Base-by-base conservation (phyloP, 805 yeast genomes). In the Barnettozyma vustinii region DNA sequence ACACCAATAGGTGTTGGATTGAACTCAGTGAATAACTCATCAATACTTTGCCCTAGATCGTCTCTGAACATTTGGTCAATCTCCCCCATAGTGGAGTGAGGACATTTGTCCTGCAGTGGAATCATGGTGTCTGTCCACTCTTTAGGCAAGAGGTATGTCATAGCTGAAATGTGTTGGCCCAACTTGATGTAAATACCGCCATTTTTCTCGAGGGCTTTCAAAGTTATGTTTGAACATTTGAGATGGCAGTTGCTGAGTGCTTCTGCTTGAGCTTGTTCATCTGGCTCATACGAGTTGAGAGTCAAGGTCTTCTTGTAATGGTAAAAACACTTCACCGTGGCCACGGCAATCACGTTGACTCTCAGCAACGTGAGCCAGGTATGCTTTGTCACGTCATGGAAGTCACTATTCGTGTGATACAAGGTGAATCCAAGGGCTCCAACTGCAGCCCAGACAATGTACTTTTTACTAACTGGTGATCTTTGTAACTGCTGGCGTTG, bases 101-200 rank as follows among this genome's bases (percentile, higher is more conserved):
- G 98, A 63, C 98, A 92, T 61, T 79, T 77, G 58, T 91, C 96
- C 61, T 92, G 98, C 46, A 94, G 70, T 1, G 97, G 96, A 32
- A 84, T 74, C 96, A 94, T 94, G 0, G 98, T 83, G 15, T 81
- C 80, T 1, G 98, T 92, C 99, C 99, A 94, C 67, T 94, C 97
- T 5, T 70, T 72, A 0, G 99, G 99, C 44, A 94, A 70, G 30
- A 94, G 70, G 66, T 94, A 94, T 1, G 97, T 87, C 78, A 94
- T 75, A 0, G 98, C 98, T 37, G 91, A 79, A 12, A 94, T 71
- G 62, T 94, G 99, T 64, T 94, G 99, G 12, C 99, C 99, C 40
- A 94, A 70, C 65, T 94, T 94, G 65, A 94, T 94, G 65, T 84
- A 94, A 8, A 94, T 76, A 1, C 99, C 99, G 16, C 96, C 97